Evolutionary conservation across 257 asterid species (phyloP).

Genomic region (Solanum microdontum): DNA sequence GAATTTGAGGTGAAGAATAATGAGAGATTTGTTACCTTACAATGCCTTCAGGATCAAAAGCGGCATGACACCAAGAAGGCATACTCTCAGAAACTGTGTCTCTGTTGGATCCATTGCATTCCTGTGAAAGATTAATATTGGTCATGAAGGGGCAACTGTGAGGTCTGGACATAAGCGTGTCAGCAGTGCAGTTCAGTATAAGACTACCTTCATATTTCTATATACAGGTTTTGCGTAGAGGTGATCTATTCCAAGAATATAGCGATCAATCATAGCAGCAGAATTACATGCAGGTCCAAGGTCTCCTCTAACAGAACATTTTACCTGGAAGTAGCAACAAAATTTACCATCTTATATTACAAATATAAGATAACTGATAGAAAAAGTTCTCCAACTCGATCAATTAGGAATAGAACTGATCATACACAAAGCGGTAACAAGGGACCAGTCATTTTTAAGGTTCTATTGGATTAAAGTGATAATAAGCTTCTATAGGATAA

Average conservation of each 20-base stretch:
- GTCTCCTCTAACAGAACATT: constrained; percentile 76
- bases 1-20: not conserved
- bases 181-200: not conserved
- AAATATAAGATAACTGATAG: not conserved
- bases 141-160: not conserved
- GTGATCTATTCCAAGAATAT: constrained; percentile 59
- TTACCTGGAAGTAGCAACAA: constrained; percentile 35
- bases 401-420: not conserved
- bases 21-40: constrained; percentile 41
- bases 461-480: not conserved
- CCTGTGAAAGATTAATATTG: constrained; percentile 25
- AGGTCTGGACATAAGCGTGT: not conserved
- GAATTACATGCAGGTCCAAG: constrained; percentile 82
- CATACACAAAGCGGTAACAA: not conserved
- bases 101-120: constrained; percentile 39
- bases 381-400: not conserved
- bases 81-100: constrained; percentile 28
- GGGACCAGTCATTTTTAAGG: not conserved
- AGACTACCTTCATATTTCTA: constrained; percentile 59
- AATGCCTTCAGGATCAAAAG: constrained; percentile 93
- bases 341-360: not conserved
- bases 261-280: constrained; percentile 81
- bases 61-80: constrained; percentile 78
- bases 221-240: constrained; percentile 65
- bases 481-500: not conserved